Evolutionary conservation across 805 yeast species (phyloP), one percentile per base, ranked within the genome.

Genomic region (Schizosaccharomyces lindneri): DNA sequence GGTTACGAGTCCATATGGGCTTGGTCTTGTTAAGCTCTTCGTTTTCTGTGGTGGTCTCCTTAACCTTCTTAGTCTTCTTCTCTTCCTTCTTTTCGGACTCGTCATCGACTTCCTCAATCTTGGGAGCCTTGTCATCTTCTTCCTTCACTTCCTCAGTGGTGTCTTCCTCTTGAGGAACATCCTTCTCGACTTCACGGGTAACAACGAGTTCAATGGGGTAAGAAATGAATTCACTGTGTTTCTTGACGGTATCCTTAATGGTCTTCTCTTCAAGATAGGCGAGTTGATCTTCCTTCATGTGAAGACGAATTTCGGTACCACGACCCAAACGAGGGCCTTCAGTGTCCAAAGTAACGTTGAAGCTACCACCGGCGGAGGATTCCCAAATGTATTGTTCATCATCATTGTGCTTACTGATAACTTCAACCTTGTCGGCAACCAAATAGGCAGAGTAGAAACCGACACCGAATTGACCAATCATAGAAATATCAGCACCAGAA

Each of bases 381-480:
- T 93, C 98, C 99, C 99, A 93, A 70, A 93, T 79, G 83, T 93
- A 93, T 80, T 93, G 99, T 75, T 93, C 97, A 74, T 93, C 99
- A 71, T 93, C 99, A 73, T 93, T 93, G 82, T 88, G 84, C 81
- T 93, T 93, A 65, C 98, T 87, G 74, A 93, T 87, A 70, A 93
- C 99, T 79, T 93, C 96, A 66, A 93, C 98, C 70, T 82, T 87
- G 79, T 93, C 99, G 70, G 98, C 97, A 73, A 93, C 98, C 79
- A 93, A 82, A 86, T 93, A 93, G 68, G 90, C 80, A 62, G 99
- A 93, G 84, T 93, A 93, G 90, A 93, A 93, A 83, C 99, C 99
- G 70, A 93, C 98, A 88, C 99, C 99, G 80, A 93, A 93, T 79
- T 93, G 98, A 82, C 99, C 99, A 78, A 93, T 93, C 98, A 93